phyloP scores from a whole-genome alignment of 2,329 filamentous ascomycete genomes.

The Fusarium hainanense region DNA sequence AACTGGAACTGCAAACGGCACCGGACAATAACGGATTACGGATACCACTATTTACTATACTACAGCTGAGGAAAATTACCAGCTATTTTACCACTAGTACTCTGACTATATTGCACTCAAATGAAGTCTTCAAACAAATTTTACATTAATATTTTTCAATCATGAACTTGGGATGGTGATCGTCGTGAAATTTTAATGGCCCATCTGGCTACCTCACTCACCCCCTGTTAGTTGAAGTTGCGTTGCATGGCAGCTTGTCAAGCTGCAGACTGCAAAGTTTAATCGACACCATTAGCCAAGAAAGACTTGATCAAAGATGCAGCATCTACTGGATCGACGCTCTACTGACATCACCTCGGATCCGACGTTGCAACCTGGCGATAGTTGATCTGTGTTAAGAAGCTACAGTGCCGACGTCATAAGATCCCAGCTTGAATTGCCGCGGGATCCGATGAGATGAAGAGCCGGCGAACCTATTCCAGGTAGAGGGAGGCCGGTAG shows the following conservation, averaged over 20 bases:
- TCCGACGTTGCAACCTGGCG: constrained; percentile 3
- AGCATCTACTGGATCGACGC: constrained; percentile 7
- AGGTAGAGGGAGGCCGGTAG: not conserved
- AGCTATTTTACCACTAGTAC: constrained; percentile 27
- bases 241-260: not conserved
- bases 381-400: constrained; percentile 7
- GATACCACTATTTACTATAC: constrained; percentile 28
- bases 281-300: constrained; percentile 1
- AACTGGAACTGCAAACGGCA: constrained; percentile 7
- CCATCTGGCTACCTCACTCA: not conserved
- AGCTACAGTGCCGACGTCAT: constrained; percentile 26
- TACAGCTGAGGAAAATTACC: constrained; percentile 23
- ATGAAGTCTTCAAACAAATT: constrained; percentile 15
- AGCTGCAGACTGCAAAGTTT: not conserved
- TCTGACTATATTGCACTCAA: constrained; percentile 24
- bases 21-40: constrained; percentile 27
- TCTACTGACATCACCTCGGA: constrained; percentile 25
- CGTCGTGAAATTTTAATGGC: constrained; percentile 3
- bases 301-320: not conserved
- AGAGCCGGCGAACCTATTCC: constrained; percentile 12
- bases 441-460: not conserved
- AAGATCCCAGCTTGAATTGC: constrained; percentile 10
- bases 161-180: constrained; percentile 10
- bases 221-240: not conserved
- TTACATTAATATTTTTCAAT: not conserved